Evolutionary conservation across 202 grass and related monocot genomes (phyloP), one percentile per base, ranked within the genome.

Genomic region (Bolboschoenoplectus hybrid): DNA sequence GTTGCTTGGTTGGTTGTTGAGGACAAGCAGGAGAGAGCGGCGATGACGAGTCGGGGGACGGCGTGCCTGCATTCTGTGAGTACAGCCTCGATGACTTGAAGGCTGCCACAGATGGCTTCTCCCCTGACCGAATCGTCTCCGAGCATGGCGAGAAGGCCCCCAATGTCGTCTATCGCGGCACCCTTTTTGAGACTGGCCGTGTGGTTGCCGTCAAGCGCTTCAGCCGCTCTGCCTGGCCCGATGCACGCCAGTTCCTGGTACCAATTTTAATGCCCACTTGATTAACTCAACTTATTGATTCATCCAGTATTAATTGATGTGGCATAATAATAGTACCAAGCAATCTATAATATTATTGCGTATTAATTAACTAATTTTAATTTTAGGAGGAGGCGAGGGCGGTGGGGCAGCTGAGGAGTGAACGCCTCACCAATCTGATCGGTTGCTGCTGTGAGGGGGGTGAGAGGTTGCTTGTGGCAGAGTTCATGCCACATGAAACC

Each of bases 141-240:
- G 97, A 99, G 87, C 97, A 98, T 45, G 97, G 97, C 61, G 91
- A 98, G 92, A 98, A 98, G 89, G 97, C 97, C 57, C 96, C 97
- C 87, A 96, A 98, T 72, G 91, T 98, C 19, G 93, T 96, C 79
- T 94, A 96, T 86, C 87, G 87, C 12, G 97, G 90, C 82, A 93
- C 86, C n/a, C 89, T 99, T 83, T 93, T 96, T 82, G 87, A 91
- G 64, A 83, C 89, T 46, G 97, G 92, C 65, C 88, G 86, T 75
- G 80, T 89, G 36, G 92, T 96, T 5, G 97, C 97, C 82, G 78
- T 99, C 86, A 96, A 96, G 88, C 97, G 92, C 47, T 96, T 96
- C 88, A 89, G 89, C 66, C 91, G 90, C 69, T 92, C 92, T 64
- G 92, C 93, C 40, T 99, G 97, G 97, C 93, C 97, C 5, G 97